Conservation (phyloP, 441 rosid genomes). For the Populus hybrid region DNA sequence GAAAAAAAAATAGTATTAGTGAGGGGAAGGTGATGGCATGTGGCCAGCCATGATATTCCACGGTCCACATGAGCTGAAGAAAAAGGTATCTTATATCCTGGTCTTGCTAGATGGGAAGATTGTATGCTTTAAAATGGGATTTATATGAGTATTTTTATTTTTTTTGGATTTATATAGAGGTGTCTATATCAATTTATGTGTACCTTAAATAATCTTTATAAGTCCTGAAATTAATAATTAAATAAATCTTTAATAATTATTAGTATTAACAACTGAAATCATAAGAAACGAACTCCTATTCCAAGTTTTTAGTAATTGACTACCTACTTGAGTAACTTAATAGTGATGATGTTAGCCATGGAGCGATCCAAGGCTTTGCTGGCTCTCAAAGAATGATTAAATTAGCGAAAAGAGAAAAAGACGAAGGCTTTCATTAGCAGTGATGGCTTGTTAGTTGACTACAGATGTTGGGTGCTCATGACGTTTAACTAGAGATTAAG, state of each 20-base stretch:
- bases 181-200: accelerated
- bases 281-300: too few relatives aligned
- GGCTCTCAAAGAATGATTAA: neutral
- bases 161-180: too few relatives aligned
- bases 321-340: neutral
- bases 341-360: neutral
- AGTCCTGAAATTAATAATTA: too few relatives aligned
- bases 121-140: neutral
- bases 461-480: neutral
- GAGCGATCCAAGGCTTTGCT: neutral
- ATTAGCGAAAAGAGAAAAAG: neutral
- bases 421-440: neutral
- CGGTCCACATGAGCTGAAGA: slow-evolving; percentile 23
- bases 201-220: too few relatives aligned
- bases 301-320: too few relatives aligned
- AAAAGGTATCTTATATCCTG: slow-evolving; percentile 14
- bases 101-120: slow-evolving; percentile 10
- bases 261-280: too few relatives aligned
- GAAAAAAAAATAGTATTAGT: neutral
- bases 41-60: slow-evolving; percentile 31
- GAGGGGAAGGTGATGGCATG: slow-evolving; percentile 26
- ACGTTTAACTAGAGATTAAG: neutral
- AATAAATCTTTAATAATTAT: too few relatives aligned
- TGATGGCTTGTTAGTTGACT: neutral
- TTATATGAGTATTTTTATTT: neutral